Evolutionary conservation across 1,284 basidiomycete genomes (phyloP).

Genomic region (Puccinia coronata): DNA sequence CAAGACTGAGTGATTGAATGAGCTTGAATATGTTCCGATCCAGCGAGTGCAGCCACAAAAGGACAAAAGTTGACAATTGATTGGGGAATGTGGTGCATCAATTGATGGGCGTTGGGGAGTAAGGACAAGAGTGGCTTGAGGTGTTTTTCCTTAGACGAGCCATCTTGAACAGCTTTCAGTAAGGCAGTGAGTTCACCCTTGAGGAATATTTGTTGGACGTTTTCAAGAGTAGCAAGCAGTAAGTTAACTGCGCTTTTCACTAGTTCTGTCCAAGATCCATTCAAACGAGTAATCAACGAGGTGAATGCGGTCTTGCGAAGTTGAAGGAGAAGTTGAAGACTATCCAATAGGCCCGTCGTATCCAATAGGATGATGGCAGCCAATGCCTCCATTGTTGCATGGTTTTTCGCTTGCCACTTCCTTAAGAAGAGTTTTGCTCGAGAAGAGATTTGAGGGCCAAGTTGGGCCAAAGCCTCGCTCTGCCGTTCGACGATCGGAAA

Average conservation of each 20-base stretch:
- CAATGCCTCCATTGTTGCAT: slow-evolving; percentile 13
- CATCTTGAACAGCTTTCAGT: slow-evolving; percentile 21
- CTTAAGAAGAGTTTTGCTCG: slow-evolving; percentile 26
- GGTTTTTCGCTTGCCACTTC: slow-evolving; percentile 5
- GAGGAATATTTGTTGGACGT: slow-evolving; percentile 23
- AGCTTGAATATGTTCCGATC: neutral
- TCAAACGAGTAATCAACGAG: slow-evolving; percentile 3
- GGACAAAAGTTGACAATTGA: slow-evolving; percentile 35
- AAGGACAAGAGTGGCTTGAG: slow-evolving; percentile 26
- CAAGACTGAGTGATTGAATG: slow-evolving; percentile 11
- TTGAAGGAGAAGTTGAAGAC: slow-evolving; percentile 21
- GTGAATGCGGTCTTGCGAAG: slow-evolving; percentile 22
- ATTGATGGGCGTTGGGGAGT: slow-evolving; percentile 42
- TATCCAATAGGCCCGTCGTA: slow-evolving; percentile 24
- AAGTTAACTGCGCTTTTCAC: slow-evolving; percentile 10
- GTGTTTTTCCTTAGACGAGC: slow-evolving; percentile 12
- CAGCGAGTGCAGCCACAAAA: slow-evolving; percentile 17
- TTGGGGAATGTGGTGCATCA: slow-evolving; percentile 18
- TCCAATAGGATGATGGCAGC: slow-evolving; percentile 34
- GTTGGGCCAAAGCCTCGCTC: slow-evolving; percentile 22
- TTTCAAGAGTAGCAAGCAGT: slow-evolving; percentile 11
- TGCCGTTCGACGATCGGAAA: slow-evolving; percentile 39
- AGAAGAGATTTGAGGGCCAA: slow-evolving; percentile 38
- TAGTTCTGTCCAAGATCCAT: slow-evolving; percentile 31
- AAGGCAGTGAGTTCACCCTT: neutral